Evolutionary conservation across 1,284 basidiomycete genomes (phyloP).

Genomic region (Prillingera fragicola): DNA sequence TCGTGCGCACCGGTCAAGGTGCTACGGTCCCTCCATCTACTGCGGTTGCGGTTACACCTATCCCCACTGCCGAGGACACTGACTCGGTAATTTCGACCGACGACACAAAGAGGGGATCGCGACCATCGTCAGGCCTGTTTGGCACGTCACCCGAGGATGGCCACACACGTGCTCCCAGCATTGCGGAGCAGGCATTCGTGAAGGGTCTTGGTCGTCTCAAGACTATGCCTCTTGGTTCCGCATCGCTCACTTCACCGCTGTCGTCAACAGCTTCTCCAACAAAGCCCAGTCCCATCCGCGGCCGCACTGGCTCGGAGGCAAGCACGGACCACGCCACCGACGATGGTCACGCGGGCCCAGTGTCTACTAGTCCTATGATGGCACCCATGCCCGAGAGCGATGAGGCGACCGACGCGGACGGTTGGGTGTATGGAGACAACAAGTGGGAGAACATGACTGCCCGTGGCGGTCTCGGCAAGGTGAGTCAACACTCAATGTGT

Average conservation of each 20-base stretch:
- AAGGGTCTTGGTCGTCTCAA: constrained; percentile 48
- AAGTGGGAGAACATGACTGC: constrained; percentile 80
- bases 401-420: constrained; percentile 69
- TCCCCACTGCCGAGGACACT: neutral
- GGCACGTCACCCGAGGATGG: constrained; percentile 10
- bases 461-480: constrained; percentile 79
- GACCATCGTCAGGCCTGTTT: constrained; percentile 20
- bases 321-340: constrained; percentile 23
- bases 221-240: constrained; percentile 14
- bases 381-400: constrained; percentile 26
- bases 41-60: too few relatives aligned
- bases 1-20: constrained; percentile 49
- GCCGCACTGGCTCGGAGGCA: constrained; percentile 12
- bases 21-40: neutral
- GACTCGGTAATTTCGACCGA: neutral
- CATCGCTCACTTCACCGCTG: constrained; percentile 23
- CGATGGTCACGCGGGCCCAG: constrained; percentile 5
- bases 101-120: neutral
- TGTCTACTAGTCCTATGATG: neutral
- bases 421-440: constrained; percentile 93
- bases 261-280: constrained; percentile 13
- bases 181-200: constrained; percentile 49
- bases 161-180: constrained; percentile 27
- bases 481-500: constrained; percentile 35
- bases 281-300: too few relatives aligned